A percentile compares a stretch with the other conserved stretches of the same genome.
phyloP scores from a whole-genome alignment of 352 stramenopile genomes.

The Pythium sp. region DNA sequence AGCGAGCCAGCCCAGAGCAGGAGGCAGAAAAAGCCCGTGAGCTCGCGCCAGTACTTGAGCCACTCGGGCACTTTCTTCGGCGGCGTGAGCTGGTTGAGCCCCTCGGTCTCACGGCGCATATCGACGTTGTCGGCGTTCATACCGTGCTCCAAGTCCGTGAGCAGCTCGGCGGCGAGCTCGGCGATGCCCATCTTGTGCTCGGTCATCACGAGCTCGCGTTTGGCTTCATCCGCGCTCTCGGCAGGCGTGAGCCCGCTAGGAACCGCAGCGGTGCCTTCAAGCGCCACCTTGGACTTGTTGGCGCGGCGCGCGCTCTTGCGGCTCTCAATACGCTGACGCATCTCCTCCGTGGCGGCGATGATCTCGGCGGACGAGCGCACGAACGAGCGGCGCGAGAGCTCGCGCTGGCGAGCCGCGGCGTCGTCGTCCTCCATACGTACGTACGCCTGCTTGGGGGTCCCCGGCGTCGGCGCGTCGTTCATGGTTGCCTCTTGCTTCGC shows the following conservation, averaged over 20 bases:
- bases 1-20: slow-evolving; percentile 46
- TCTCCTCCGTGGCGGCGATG: slow-evolving; percentile 48
- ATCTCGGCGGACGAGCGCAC: slow-evolving; percentile 57
- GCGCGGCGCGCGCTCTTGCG: slow-evolving; percentile 33
- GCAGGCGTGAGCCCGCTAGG: neutral
- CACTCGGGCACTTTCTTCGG: slow-evolving; percentile 50
- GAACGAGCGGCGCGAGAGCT: slow-evolving; percentile 27
- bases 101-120: slow-evolving; percentile 43
- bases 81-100: slow-evolving; percentile 51
- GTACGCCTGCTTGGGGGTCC: slow-evolving; percentile 30
- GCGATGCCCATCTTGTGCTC: slow-evolving; percentile 52
- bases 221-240: slow-evolving; percentile 25
- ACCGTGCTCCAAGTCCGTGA: slow-evolving; percentile 38
- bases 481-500: slow-evolving; percentile 11
- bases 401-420: slow-evolving; percentile 13
- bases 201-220: slow-evolving; percentile 48
- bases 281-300: slow-evolving; percentile 19
- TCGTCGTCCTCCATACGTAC: slow-evolving; percentile 35
- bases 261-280: neutral
- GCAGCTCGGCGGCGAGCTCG: slow-evolving; percentile 42
- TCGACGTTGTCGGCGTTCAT: slow-evolving; percentile 50
- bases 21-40: slow-evolving; percentile 58
- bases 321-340: slow-evolving; percentile 56
- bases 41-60: slow-evolving; percentile 54
- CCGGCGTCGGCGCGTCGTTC: slow-evolving; percentile 19